Base-by-base conservation (phyloP, 2,329 filamentous ascomycete species). In the Aspergillus sp. region DNA sequence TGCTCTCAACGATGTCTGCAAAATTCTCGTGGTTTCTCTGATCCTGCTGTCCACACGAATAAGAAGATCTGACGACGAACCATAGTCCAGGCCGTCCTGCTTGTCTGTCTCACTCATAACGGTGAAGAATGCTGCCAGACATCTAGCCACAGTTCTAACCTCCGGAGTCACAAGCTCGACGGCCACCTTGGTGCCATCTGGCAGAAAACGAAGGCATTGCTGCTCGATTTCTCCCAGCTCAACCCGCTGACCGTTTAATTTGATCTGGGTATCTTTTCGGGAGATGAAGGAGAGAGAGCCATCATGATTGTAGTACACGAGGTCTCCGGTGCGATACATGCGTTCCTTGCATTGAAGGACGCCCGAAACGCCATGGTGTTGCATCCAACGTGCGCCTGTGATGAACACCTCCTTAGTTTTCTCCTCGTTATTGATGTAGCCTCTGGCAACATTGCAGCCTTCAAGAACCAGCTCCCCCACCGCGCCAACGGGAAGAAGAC, bases 381-480 rank as follows among this genome's bases (percentile, higher is more conserved):
- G 55, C 34, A 54, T 59, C 72, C 71, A 75, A 0, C 48, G 38
- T 5, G 71, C 71, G 40, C 69, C 54, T 1, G 65, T 50, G 45
- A 74, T 66, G 29, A 75, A 75, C 1, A 61, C 62, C 4, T 65
- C 60, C 20, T 60, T 63, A 2, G 71, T 75, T 45, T 70, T 72
- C 32, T 61, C 52, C 20, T 59, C 60, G 34, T 72, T 64, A 14
- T 69, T 68, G 32, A 79, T 62, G 50, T 80, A 80, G 4, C 72
- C 78, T 13, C 69, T 68, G 1, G 69, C 76, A 11, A 80, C 66
- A 17, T 72, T 73, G 21, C 73, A 73, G 3, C 78, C 76, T 58
- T 78, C 75, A 1, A 81, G 53, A 0, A 78, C 59, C 47, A 81
- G 55, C 56, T 81, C 78, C 13, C 78, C 78, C 7, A 77, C 66